Evolutionary conservation across 2,329 filamentous ascomycete genomes (phyloP).

Genomic region (Aureobasidium sp.): DNA sequence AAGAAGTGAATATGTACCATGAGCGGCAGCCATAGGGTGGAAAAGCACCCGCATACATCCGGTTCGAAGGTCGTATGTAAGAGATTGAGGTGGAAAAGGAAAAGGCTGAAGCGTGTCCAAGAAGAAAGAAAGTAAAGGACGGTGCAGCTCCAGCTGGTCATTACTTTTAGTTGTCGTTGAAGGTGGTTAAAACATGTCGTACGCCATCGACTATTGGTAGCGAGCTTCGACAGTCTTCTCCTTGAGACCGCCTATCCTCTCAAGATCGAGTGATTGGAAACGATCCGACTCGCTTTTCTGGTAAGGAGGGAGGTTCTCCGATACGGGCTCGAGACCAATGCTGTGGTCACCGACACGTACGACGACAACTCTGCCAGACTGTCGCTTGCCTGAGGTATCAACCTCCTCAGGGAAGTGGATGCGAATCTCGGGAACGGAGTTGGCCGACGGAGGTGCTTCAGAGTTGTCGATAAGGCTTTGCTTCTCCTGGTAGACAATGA

Average conservation of each 20-base stretch:
- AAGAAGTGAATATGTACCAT: conserved; percentile 7
- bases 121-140: background rate
- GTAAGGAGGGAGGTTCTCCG: conserved; percentile 76
- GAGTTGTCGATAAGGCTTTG: conserved; percentile 70
- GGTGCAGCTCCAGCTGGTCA: conserved; percentile 4
- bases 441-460: conserved; percentile 65
- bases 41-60: conserved; percentile 7
- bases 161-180: conserved; percentile 10
- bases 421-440: conserved; percentile 85
- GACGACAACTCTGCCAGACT: conserved; percentile 81
- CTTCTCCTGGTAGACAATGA: conserved; percentile 74
- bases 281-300: conserved; percentile 65
- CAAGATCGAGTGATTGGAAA: conserved; percentile 91
- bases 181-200: background rate
- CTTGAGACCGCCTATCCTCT: conserved; percentile 86
- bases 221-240: conserved; percentile 57
- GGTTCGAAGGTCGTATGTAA: conserved; percentile 2
- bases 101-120: background rate
- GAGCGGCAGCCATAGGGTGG: conserved; percentile 8
- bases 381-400: conserved; percentile 69
- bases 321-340: conserved; percentile 78
- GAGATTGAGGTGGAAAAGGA: background rate
- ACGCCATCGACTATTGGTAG: conserved; percentile 3
- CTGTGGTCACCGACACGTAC: conserved; percentile 84
- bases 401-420: conserved; percentile 98